Conservation (phyloP, 2,329 filamentous ascomycete species). For the Tolypocladium ovalisporum region DNA sequence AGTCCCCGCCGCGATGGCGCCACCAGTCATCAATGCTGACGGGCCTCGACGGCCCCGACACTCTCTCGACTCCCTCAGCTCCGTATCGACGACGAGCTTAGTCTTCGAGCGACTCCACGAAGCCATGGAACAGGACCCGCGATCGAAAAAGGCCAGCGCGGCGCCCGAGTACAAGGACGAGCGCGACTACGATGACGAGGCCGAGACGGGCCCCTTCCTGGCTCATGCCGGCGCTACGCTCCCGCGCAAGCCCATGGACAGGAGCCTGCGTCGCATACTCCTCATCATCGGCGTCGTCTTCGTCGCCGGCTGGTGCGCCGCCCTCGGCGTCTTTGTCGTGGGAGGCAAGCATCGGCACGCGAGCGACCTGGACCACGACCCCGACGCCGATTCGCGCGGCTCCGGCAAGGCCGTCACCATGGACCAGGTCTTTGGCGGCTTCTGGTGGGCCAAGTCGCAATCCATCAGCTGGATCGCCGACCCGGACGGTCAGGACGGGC, state of each 20-base stretch:
- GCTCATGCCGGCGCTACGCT: conserved; percentile 20
- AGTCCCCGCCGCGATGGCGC: not conserved
- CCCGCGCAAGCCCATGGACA: conserved; percentile 50
- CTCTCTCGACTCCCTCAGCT: conserved; percentile 54
- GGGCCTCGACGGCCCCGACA: conserved; percentile 5
- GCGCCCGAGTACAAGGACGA: conserved; percentile 17
- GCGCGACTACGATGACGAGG: conserved; percentile 20
- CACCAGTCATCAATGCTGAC: not conserved
- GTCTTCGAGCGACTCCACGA: conserved; percentile 69
- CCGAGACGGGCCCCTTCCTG: conserved; percentile 45
- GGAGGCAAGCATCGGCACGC: conserved; percentile 55
- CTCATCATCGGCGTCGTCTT: conserved; percentile 52
- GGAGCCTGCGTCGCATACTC: conserved; percentile 49
- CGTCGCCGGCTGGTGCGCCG: conserved; percentile 56
- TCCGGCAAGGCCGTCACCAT: conserved; percentile 64
- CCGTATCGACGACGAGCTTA: conserved; percentile 72
- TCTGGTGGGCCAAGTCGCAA: conserved; percentile 53
- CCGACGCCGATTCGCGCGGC: conserved; percentile 51
- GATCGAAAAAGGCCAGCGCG: conserved; percentile 6
- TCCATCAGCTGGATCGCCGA: conserved; percentile 69
- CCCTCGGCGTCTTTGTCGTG: conserved; percentile 55
- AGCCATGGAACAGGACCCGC: conserved; percentile 24
- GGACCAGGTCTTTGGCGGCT: conserved; percentile 55
- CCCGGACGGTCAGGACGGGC: conserved; percentile 66
- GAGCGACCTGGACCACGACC: conserved; percentile 54